Conservation (phyloP, 192 early-diverging fungal species). For the Cetraspora pellucida region DNA sequence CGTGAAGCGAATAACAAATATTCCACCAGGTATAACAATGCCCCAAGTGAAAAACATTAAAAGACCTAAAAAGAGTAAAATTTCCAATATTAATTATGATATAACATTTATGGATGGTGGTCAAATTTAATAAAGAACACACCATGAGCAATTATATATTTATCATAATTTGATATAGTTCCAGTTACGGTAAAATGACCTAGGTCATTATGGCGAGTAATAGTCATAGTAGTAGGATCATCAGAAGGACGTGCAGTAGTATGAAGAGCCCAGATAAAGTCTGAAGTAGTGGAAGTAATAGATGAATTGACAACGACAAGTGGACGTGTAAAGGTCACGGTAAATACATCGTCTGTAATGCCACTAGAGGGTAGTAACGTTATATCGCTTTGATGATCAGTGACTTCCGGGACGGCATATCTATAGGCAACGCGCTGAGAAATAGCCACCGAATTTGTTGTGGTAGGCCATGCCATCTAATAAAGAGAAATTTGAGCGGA, state of each 20-base stretch:
- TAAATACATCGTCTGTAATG: neutral
- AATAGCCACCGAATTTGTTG: neutral
- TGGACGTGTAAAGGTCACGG: neutral
- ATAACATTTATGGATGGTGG: neutral
- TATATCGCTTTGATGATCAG: slow-evolving; percentile 18
- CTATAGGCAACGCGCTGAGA: slow-evolving; percentile 8
- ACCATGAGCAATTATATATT: slow-evolving; percentile 25
- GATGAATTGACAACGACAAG: neutral
- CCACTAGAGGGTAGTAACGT: neutral
- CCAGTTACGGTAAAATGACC: neutral
- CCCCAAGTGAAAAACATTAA: slow-evolving; percentile 24
- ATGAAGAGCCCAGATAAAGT: slow-evolving; percentile 12
- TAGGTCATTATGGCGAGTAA: neutral
- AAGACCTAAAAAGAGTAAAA: neutral
- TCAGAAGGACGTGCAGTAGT: neutral
- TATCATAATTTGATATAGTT: neutral
- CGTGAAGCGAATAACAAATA: slow-evolving; percentile 23
- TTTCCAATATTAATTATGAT: neutral
- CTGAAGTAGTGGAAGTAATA: neutral
- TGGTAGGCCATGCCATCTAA: slow-evolving; percentile 22
- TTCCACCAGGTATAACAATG: neutral
- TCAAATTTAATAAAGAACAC: neutral
- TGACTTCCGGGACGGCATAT: neutral
- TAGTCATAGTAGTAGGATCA: neutral
- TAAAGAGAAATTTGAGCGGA: neutral